phyloP scores from a whole-genome alignment of 345 rosid genomes.

The Turnera subulata region DNA sequence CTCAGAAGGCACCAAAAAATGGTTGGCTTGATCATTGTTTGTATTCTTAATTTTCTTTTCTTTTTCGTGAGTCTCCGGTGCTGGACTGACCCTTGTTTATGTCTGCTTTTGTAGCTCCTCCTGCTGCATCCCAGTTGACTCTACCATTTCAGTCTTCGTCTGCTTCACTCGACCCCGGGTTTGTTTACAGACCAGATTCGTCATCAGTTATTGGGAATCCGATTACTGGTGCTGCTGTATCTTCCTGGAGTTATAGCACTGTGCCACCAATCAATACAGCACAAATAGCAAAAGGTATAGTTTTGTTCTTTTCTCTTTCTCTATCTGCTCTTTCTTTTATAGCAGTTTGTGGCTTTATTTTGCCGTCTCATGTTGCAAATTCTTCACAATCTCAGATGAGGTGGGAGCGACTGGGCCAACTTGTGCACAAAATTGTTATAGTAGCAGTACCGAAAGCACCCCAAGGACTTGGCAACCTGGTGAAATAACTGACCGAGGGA shows the following conservation, averaged over 20 bases:
- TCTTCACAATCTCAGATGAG: slow-evolving; percentile 26
- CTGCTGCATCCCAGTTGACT: slow-evolving; percentile 37
- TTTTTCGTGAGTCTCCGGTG: not conserved
- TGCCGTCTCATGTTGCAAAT: not conserved
- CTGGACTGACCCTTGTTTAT: slow-evolving; percentile 13
- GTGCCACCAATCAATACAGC: slow-evolving; percentile 30
- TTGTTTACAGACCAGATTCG: slow-evolving; percentile 40
- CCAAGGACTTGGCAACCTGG: slow-evolving; percentile 33
- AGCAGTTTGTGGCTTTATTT: not conserved
- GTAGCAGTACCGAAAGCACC: slow-evolving; percentile 46
- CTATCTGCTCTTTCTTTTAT: not conserved
- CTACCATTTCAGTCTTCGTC: slow-evolving; percentile 47
- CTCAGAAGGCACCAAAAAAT: slow-evolving; percentile 78
- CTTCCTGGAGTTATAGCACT: slow-evolving; percentile 51
- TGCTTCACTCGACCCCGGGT: slow-evolving; percentile 44
- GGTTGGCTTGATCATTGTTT: slow-evolving; percentile 27
- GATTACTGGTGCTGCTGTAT: slow-evolving; percentile 27
- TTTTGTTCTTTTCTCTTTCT: not conserved
- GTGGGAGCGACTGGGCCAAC: slow-evolving; percentile 21
- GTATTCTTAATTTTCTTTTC: no score
- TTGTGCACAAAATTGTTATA: slow-evolving; percentile 23
- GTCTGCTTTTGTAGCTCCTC: slow-evolving; percentile 28
- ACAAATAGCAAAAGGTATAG: slow-evolving; percentile 45
- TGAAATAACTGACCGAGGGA: slow-evolving; percentile 25
- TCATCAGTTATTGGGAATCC: slow-evolving; percentile 42